Conservation (phyloP, 495 filamentous ascomycete species). For the Penicillium bialowiezense region DNA sequence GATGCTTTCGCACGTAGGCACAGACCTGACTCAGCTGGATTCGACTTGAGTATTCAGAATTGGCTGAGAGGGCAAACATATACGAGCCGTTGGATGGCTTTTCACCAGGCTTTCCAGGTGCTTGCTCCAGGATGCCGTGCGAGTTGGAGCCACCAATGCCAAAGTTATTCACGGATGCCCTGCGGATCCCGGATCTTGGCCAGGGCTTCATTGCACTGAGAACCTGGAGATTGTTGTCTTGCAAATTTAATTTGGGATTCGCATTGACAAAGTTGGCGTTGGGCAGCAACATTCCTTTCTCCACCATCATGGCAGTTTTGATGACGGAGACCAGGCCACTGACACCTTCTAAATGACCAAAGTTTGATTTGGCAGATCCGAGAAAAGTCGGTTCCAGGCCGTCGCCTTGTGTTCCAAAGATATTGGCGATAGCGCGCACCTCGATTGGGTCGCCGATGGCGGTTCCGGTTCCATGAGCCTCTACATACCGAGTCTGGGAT, state of each 20-base stretch:
- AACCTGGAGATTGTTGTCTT: no score
- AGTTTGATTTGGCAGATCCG: slow-evolving; percentile 34
- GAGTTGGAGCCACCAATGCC: no score
- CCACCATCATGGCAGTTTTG: slow-evolving; percentile 56
- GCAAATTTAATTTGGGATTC: slow-evolving; percentile 19
- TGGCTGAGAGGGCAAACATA: no score
- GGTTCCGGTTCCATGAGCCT: slow-evolving; percentile 53
- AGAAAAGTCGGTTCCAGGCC: slow-evolving; percentile 25
- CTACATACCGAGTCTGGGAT: slow-evolving; percentile 26
- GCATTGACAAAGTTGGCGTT: slow-evolving; percentile 33
- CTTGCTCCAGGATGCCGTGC: no score
- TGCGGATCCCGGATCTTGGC: no score
- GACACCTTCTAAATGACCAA: slow-evolving; percentile 47
- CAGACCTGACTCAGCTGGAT: no score
- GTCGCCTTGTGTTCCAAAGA: slow-evolving; percentile 37
- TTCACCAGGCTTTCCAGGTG: no score
- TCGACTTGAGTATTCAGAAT: no score
- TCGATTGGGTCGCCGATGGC: slow-evolving; percentile 51
- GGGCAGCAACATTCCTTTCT: slow-evolving; percentile 42
- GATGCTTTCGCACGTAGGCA: no score
- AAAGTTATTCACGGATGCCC: no score
- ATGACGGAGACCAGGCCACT: slow-evolving; percentile 58
- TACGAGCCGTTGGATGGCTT: no score
- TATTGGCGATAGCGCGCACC: slow-evolving; percentile 34
- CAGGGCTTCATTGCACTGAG: no score